These are phyloP conservation scores for Penicillium verhagenii DNA, from an alignment of 495 filamentous ascomycete genomes.

Conservation along the genomic window DNA sequence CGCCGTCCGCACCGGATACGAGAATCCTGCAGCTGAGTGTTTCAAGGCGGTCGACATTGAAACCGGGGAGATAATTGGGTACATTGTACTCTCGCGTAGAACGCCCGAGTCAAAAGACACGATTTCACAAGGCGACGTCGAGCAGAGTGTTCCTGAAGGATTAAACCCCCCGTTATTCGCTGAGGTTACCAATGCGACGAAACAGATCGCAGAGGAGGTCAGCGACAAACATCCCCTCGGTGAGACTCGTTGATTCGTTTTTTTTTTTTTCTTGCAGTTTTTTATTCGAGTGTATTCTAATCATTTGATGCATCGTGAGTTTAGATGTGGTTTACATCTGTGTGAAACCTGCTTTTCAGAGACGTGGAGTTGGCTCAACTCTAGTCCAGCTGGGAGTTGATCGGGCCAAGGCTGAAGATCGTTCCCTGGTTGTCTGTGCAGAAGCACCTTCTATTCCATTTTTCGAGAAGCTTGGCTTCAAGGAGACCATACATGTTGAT, in stretches of 20 bases:
- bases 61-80: constrained; percentile 17
- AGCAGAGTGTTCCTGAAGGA: constrained; percentile 6
- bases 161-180: constrained; percentile 13
- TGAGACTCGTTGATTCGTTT: no score
- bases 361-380: constrained; percentile 15
- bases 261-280: no score
- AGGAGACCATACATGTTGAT: constrained; percentile 17
- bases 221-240: constrained; percentile 18
- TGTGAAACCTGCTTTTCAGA: constrained; percentile 11
- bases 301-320: no score
- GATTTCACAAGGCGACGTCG: no score
- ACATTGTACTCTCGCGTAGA: constrained; percentile 14
- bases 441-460: constrained; percentile 21
- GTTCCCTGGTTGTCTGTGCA: constrained; percentile 12
- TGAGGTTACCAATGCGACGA: constrained; percentile 9
- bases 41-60: constrained; percentile 18
- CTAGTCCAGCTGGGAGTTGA: constrained; percentile 13
- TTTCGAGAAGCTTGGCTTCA: constrained; percentile 16
- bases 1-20: constrained; percentile 9
- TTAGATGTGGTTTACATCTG: constrained; percentile 22
- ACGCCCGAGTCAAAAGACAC: not conserved
- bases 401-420: constrained; percentile 6
- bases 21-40: not conserved
- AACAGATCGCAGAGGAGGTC: not conserved
- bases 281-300: no score